Percentiles rank a stretch among this genome's conserved stretches.
phyloP scores from a whole-genome alignment of 2,329 filamentous ascomycete species.

The Exophiala sideris region DNA sequence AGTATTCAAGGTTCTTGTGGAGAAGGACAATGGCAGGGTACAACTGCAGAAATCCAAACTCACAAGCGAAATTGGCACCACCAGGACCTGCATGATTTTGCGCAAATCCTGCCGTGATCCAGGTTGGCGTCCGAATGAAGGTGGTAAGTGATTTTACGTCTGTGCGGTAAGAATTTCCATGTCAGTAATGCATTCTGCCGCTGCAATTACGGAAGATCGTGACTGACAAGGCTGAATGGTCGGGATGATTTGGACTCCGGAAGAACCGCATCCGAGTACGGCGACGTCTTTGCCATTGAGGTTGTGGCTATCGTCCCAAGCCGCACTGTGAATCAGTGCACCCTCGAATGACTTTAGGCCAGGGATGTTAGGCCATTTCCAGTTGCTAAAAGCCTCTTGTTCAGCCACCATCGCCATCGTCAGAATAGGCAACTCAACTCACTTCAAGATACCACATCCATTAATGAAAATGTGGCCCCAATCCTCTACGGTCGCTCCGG shows the following conservation, averaged over 20 bases:
- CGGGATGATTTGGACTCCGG: conserved; percentile 53
- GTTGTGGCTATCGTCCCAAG: conserved; percentile 53
- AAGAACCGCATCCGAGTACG: conserved; percentile 56
- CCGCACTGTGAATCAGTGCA: conserved; percentile 53
- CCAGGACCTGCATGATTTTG: conserved; percentile 9
- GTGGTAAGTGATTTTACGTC: conserved; percentile 24
- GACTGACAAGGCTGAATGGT: conserved; percentile 32
- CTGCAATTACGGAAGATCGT: no score
- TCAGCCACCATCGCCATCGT: background rate
- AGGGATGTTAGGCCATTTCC: conserved; percentile 51
- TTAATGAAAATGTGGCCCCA: conserved; percentile 44
- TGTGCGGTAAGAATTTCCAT: background rate
- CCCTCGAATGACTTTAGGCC: conserved; percentile 54
- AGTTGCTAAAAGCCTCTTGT: conserved; percentile 36
- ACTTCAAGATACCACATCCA: conserved; percentile 12
- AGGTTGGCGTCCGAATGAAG: conserved; percentile 15
- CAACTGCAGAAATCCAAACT: background rate
- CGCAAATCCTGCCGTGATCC: conserved; percentile 23
- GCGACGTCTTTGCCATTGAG: conserved; percentile 48
- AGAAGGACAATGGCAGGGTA: background rate
- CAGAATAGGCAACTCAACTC: background rate
- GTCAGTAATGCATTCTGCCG: no score
- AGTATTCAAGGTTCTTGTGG: no score
- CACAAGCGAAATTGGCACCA: conserved; percentile 17
- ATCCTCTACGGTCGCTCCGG: conserved; percentile 47